Conservation (phyloP, 768 basidiomycete species). For the Brasilioporus rufonigricans region DNA sequence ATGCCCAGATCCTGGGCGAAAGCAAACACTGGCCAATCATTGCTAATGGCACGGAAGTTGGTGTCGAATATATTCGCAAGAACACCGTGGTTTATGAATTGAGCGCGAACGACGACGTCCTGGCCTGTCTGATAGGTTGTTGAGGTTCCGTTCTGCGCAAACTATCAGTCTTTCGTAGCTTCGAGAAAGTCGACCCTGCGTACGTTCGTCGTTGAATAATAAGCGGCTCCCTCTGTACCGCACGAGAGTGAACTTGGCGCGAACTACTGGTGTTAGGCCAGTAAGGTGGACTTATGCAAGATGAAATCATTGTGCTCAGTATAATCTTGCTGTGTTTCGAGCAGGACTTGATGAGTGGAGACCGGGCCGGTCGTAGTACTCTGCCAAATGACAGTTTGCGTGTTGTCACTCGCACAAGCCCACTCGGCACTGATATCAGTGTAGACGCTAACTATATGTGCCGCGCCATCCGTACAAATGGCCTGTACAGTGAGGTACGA, state of each 20-base stretch:
- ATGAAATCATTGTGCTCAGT: constrained; percentile 58
- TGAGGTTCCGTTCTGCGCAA: constrained; percentile 36
- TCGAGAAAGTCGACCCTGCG: constrained; percentile 7
- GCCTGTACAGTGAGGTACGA: constrained; percentile 54
- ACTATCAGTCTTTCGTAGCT: not conserved
- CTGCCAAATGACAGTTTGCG: constrained; percentile 53
- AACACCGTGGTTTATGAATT: constrained; percentile 56
- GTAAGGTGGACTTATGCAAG: constrained; percentile 44
- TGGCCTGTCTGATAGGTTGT: constrained; percentile 58
- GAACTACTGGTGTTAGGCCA: not conserved
- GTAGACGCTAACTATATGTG: constrained; percentile 55
- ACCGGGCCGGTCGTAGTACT: constrained; percentile 39
- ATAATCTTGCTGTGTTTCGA: constrained; percentile 43
- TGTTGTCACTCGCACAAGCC: constrained; percentile 46
- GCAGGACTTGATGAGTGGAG: constrained; percentile 58
- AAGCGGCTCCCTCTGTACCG: constrained; percentile 62
- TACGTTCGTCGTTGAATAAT: constrained; percentile 55
- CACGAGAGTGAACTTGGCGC: not conserved
- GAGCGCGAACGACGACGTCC: constrained; percentile 53
- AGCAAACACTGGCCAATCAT: constrained; percentile 63
- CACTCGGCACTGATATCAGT: constrained; percentile 60
- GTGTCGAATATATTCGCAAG: constrained; percentile 55
- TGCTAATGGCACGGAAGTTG: constrained; percentile 52
- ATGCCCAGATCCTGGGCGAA: constrained; percentile 56
- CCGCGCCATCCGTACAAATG: constrained; percentile 43